A percentile compares a stretch with the other conserved stretches of the same genome.
Evolutionary conservation across 2,329 filamentous ascomycete species (phyloP).

Genomic region (Ophiostoma ips): DNA sequence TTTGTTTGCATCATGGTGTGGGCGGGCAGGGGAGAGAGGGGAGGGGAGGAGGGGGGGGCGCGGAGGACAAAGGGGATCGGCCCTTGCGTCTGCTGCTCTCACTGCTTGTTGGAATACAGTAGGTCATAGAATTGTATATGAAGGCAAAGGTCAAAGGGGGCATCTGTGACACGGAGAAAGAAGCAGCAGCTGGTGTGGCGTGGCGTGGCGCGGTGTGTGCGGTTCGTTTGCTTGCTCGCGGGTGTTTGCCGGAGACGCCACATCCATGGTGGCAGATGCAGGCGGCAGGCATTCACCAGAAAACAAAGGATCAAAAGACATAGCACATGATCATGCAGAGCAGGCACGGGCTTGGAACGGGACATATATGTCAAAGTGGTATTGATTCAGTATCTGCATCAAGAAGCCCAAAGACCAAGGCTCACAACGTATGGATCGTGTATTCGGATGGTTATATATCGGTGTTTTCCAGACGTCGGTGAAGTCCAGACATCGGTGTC

Average conservation of each 20-base stretch:
- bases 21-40: too few species aligned
- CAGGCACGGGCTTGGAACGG: too few species aligned
- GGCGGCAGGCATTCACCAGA: background rate
- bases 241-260: background rate
- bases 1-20: background rate
- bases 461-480: too few species aligned
- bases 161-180: background rate
- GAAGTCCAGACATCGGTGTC: too few species aligned
- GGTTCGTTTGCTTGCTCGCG: background rate
- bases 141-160: background rate
- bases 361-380: too few species aligned
- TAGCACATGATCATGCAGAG: background rate
- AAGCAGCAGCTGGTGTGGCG: background rate
- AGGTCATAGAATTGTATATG: conserved; percentile 2
- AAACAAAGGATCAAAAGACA: background rate
- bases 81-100: background rate
- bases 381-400: too few species aligned
- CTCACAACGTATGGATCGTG: background rate
- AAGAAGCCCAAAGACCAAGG: background rate
- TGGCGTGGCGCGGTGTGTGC: background rate
- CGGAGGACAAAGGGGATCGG: background rate
- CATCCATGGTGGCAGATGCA: background rate
- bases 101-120: conserved; percentile 1
- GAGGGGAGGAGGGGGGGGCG: background rate
- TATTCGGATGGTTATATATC: too few species aligned